These are phyloP conservation scores for Bipolaris sorokiniana DNA, from an alignment of 2,329 filamentous ascomycete genomes.

Conservation along the genomic window DNA sequence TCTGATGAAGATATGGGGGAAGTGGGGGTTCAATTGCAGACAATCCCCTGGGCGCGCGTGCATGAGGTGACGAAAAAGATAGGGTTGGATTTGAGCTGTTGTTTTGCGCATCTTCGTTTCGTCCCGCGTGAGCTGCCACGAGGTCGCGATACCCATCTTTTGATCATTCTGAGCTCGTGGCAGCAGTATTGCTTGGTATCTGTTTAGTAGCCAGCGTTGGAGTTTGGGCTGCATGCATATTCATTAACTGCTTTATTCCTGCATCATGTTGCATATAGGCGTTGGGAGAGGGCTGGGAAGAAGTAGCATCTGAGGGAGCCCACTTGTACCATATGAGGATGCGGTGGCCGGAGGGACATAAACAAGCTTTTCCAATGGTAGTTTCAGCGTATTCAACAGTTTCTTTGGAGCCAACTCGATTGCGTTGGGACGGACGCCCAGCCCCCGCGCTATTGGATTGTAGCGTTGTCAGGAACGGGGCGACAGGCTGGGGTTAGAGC, in stretches of 20 bases:
- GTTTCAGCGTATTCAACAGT: slow-evolving; percentile 18
- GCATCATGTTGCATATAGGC: slow-evolving; percentile 32
- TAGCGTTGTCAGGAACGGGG: slow-evolving; percentile 15
- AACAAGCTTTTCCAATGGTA: slow-evolving; percentile 12
- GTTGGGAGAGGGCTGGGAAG: slow-evolving; percentile 20
- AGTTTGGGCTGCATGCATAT: slow-evolving; percentile 38
- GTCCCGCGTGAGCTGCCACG: slow-evolving; percentile 35
- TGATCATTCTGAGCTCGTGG: slow-evolving; percentile 39
- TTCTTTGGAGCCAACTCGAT: slow-evolving; percentile 12
- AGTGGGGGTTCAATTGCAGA: slow-evolving; percentile 2
- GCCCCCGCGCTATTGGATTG: slow-evolving; percentile 18
- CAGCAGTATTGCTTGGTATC: slow-evolving; percentile 34
- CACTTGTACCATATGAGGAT: slow-evolving; percentile 33
- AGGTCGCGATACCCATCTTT: slow-evolving; percentile 45
- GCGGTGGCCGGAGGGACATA: slow-evolving; percentile 12
- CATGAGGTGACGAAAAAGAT: slow-evolving; percentile 30
- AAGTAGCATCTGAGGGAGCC: slow-evolving; percentile 26
- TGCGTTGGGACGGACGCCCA: slow-evolving; percentile 13
- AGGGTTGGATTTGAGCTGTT: slow-evolving; percentile 30
- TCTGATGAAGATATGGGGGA: slow-evolving; percentile 29
- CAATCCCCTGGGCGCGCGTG: slow-evolving; percentile 16
- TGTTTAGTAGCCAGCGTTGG: slow-evolving; percentile 41
- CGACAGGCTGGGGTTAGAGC: slow-evolving; percentile 16
- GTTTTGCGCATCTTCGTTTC: slow-evolving; percentile 38
- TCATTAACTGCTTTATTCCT: slow-evolving; percentile 29